These are phyloP conservation scores for Brassica incana DNA, from an alignment of 345 rosid genomes.

Conservation along the genomic window DNA sequence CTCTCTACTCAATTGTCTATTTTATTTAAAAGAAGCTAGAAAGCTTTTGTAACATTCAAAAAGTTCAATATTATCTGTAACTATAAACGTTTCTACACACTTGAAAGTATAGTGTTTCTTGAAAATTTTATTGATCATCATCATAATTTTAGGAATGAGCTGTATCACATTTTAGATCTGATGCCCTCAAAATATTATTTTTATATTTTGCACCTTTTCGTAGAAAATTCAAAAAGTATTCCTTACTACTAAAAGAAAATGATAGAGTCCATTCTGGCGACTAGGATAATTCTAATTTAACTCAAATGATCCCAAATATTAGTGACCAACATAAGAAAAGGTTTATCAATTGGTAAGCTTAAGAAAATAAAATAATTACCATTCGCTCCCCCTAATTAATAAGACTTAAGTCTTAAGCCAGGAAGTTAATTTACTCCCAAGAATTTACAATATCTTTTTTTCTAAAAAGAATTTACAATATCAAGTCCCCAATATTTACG, in stretches of 20 bases:
- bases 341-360: background rate
- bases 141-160: background rate
- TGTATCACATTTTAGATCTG: background rate
- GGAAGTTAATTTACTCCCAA: background rate
- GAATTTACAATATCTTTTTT: background rate
- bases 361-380: background rate
- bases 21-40: background rate
- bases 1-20: slow-evolving; percentile 24
- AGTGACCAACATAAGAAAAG: background rate
- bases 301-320: background rate
- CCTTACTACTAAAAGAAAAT: background rate
- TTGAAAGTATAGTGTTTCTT: background rate
- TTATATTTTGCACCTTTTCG: background rate
- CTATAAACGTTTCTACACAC: background rate
- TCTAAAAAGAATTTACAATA: background rate
- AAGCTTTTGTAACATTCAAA: background rate
- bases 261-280: background rate
- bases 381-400: background rate
- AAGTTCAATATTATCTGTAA: background rate
- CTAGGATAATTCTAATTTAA: background rate
- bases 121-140: background rate
- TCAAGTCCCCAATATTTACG: slow-evolving; percentile 15
- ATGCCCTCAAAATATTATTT: slow-evolving; percentile 7
- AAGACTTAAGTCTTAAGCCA: background rate
- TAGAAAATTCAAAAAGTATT: background rate